phyloP scores from a whole-genome alignment of 257 asterid species.

The Solanum piurae region DNA sequence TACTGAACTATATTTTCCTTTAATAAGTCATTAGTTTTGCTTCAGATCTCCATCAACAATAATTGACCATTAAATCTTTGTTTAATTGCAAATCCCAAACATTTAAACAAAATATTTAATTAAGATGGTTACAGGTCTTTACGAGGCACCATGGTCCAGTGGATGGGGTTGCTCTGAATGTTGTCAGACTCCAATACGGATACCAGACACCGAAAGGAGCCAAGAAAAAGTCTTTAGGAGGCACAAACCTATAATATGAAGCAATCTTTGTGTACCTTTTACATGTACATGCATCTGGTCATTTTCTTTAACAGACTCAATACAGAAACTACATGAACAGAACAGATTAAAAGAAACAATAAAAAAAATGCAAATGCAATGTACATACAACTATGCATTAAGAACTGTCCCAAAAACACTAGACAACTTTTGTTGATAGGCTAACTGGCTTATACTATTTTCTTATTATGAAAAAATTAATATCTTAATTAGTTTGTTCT shows the following conservation, averaged over 20 bases:
- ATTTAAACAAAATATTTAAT: not conserved
- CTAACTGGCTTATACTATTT: not conserved
- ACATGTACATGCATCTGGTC: not conserved
- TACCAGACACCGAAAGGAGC: not conserved
- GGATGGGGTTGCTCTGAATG: no score
- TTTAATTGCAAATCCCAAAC: not conserved
- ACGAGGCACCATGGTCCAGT: not conserved
- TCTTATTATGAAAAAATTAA: not conserved
- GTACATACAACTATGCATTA: not conserved
- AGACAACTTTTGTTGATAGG: not conserved
- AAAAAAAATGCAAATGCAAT: not conserved
- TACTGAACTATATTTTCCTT: not conserved
- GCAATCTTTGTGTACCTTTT: not conserved
- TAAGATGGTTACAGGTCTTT: not conserved
- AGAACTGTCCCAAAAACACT: not conserved
- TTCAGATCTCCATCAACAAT: not conserved
- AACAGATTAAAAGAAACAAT: not conserved
- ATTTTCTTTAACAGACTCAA: not conserved
- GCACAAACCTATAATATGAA: not conserved
- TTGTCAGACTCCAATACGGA: no score
- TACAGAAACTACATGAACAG: not conserved
- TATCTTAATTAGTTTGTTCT: not conserved
- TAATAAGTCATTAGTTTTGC: not conserved
- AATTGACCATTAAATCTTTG: slow-evolving; percentile 6
- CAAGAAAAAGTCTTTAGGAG: not conserved